Base-by-base conservation (phyloP, 2,329 filamentous ascomycete genomes). In the Microdochium paspali region DNA sequence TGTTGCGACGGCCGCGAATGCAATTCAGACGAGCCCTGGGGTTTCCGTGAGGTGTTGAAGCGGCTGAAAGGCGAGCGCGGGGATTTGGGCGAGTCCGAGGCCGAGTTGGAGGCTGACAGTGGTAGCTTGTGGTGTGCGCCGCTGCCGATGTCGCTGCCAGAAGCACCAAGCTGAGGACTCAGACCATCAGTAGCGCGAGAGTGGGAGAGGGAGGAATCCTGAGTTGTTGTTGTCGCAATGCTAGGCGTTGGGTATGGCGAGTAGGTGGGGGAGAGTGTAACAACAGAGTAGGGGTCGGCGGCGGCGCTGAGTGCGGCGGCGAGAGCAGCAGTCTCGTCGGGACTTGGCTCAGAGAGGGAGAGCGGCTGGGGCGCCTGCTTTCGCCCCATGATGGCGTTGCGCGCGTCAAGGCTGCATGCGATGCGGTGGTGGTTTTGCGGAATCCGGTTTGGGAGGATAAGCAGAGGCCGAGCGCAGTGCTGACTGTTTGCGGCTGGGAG, bases 281-380 rank as follows among this genome's bases (percentile, higher is more conserved):
- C 46, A 47, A 53, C 50, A 42, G 55, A 53, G 46, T 48, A 47
- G 48, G 46, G 50, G 46, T 50, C 45, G 49, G 55, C 54, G 46
- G 64, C 59, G 47, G 59, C 61, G 50, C 57, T 54, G 51, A 60
- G 56, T 49, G 59, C 60, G 47, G 59, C 56, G 50, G 66, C 60
- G 59, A 56, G 57, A 58, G 56, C 51, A 46, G 58, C 60, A 53
- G 61, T 60, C 50, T 63, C 58, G 54, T 64, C 62, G 55, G 35
- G 35, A 20, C 35, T 40, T 40, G 35, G 35, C 35, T 68, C 68
- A 58, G 69, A 66, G 64, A 80, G 68, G 61, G 71, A 65, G 66
- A 80, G 71, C 65, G 77, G 76, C 68, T 79, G 72, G 55, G 76
- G 77, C 65, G 71, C 74, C 59, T 72, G 66, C 66, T 78, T 80